Evolutionary conservation across 495 filamentous ascomycete species (phyloP).

Genomic region (Penicillium fimorum): DNA sequence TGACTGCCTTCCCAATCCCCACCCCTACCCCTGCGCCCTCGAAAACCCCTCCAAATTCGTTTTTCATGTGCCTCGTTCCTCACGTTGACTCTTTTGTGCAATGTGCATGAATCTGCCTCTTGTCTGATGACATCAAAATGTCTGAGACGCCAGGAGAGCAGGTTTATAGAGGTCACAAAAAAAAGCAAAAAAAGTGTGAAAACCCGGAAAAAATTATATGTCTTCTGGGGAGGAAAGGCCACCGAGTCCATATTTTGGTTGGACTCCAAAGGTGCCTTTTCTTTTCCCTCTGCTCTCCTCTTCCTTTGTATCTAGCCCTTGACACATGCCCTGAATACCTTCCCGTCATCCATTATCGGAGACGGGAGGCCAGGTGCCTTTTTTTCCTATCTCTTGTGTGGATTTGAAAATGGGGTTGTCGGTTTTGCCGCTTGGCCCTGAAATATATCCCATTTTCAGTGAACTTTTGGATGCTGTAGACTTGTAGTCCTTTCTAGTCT

Average conservation of each 20-base stretch:
- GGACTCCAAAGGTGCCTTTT: conserved; percentile 6
- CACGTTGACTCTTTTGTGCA: not conserved
- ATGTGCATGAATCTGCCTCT: not conserved
- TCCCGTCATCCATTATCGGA: conserved; percentile 3
- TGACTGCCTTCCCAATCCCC: conserved; percentile 14
- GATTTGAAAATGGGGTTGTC: conserved; percentile 17
- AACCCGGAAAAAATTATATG: conserved; percentile 31
- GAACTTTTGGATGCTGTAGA: conserved; percentile 5
- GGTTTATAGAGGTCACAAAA: conserved; percentile 27
- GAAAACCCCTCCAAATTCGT: conserved; percentile 21
- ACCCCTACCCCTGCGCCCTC: conserved; percentile 2
- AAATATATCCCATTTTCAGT: conserved; percentile 26
- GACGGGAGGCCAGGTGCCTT: conserved; percentile 9
- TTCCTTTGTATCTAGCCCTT: conserved; percentile 31
- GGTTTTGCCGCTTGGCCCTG: conserved; percentile 18
- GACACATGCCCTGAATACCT: conserved; percentile 11
- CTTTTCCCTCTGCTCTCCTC: conserved; percentile 15
- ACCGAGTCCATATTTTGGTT: conserved; percentile 5
- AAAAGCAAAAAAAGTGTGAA: conserved; percentile 37
- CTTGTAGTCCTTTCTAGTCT: not conserved
- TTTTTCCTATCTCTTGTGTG: conserved; percentile 24
- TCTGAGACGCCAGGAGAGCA: not conserved
- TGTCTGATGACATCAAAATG: not conserved
- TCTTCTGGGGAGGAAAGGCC: conserved; percentile 21
- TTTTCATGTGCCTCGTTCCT: conserved; percentile 38